Percentiles rank a stretch among this genome's conserved stretches.
Evolutionary conservation across 257 asterid species (phyloP).

Genomic region (Misopates orontium): DNA sequence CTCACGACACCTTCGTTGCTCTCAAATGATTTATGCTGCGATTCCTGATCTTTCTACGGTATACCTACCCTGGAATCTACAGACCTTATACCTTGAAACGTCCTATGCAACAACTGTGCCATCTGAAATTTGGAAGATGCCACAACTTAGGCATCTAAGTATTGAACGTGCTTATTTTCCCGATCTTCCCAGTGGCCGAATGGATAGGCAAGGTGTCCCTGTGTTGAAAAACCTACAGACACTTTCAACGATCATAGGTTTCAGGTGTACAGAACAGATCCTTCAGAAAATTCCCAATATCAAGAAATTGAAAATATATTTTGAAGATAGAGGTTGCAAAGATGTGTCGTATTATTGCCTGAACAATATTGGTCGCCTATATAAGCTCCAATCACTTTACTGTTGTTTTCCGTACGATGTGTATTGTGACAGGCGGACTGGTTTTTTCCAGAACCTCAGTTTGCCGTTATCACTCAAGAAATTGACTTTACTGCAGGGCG

Average conservation of each 20-base stretch:
- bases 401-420: too few relatives aligned
- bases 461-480: too few relatives aligned
- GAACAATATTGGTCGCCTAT: too few relatives aligned
- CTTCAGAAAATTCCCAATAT: conserved; percentile 26
- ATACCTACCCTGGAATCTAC: conserved; percentile 23
- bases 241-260: neutral
- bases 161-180: neutral
- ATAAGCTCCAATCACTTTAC: too few relatives aligned
- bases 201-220: neutral
- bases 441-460: too few relatives aligned
- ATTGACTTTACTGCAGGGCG: too few relatives aligned
- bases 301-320: conserved; percentile 7
- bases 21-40: neutral
- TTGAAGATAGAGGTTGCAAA: too few relatives aligned
- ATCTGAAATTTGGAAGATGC: conserved; percentile 27
- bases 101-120: conserved; percentile 4
- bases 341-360: too few relatives aligned
- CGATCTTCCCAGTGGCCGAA: conserved; percentile 9
- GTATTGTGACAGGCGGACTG: too few relatives aligned
- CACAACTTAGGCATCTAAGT: conserved; percentile 16
- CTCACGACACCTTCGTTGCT: neutral
- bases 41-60: neutral
- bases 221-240: conserved; percentile 26
- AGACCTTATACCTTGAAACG: neutral
- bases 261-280: conserved; percentile 14